Conservation (phyloP, 345 rosid species). For the Populus ilicifolia region DNA sequence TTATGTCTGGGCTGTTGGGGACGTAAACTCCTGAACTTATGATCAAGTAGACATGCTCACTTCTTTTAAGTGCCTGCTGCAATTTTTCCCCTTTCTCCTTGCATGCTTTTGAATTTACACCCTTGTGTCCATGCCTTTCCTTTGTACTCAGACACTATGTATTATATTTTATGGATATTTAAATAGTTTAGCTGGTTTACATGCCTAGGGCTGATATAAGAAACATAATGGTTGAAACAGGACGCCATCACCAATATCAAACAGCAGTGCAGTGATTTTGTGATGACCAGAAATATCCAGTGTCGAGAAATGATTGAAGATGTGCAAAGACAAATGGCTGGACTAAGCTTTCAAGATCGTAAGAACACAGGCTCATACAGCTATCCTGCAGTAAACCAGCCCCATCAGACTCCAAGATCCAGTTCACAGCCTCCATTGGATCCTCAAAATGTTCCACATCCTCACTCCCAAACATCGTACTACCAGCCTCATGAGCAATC, state of each 20-base stretch:
- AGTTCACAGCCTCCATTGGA: conserved; percentile 44
- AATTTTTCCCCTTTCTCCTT: background rate
- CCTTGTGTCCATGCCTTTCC: background rate
- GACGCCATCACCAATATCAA: conserved; percentile 92
- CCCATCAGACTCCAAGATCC: conserved; percentile 46
- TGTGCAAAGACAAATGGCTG: conserved; percentile 85
- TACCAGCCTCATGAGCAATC: conserved; percentile 72
- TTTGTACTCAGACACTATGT: background rate
- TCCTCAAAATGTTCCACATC: conserved; percentile 41
- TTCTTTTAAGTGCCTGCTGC: background rate
- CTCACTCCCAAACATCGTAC: conserved; percentile 49
- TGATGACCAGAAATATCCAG: conserved; percentile 94
- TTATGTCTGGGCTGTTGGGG: background rate
- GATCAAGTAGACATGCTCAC: background rate
- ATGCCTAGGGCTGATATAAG: background rate
- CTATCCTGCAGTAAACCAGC: conserved; percentile 66
- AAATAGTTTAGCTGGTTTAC: background rate
- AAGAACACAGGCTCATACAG: conserved; percentile 52
- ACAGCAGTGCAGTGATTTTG: conserved; percentile 98
- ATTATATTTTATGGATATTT: background rate
- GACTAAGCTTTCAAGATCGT: conserved; percentile 85
- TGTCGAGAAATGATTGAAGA: conserved; percentile 97
- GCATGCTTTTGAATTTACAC: background rate
- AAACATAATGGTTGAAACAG: conserved; percentile 33
- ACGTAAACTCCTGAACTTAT: background rate